These are phyloP conservation scores for Hirsutella minnesotensis DNA, from an alignment of 2,329 filamentous ascomycete genomes.

Conservation along the genomic window DNA sequence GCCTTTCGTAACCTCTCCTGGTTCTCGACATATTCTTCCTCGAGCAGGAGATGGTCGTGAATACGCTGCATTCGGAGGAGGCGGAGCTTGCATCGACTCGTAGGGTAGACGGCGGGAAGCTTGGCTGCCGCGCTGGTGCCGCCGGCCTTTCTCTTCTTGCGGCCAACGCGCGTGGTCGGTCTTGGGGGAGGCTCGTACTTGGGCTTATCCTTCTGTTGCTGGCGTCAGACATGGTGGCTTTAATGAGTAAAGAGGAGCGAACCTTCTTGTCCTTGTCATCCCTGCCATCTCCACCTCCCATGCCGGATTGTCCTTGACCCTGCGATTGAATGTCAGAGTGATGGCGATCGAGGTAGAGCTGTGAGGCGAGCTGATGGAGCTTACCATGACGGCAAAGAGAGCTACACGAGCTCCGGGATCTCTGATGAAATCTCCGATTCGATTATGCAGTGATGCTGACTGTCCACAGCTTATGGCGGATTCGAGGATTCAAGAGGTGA, in stretches of 20 bases:
- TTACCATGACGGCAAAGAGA: slow-evolving; percentile 14
- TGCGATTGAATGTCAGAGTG: slow-evolving; percentile 19
- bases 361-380: neutral
- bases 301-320: slow-evolving; percentile 81
- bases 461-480: slow-evolving; percentile 8
- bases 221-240: slow-evolving; percentile 9
- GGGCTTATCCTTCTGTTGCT: slow-evolving; percentile 86
- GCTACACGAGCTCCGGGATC: slow-evolving; percentile 15
- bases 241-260: slow-evolving; percentile 9
- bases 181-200: slow-evolving; percentile 98
- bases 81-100: slow-evolving; percentile 91
- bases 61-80: slow-evolving; percentile 97
- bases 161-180: slow-evolving; percentile 90
- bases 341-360: neutral
- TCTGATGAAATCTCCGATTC: slow-evolving; percentile 12
- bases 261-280: slow-evolving; percentile 95
- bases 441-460: too few species aligned
- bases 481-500: slow-evolving; percentile 10
- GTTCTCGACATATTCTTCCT: slow-evolving; percentile 98
- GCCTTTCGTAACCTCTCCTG: slow-evolving; percentile 91
- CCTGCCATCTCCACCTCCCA: slow-evolving; percentile 68
- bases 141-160: slow-evolving; percentile 95
- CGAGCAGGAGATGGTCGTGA: slow-evolving; percentile 90
- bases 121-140: slow-evolving; percentile 92
- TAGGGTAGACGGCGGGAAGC: slow-evolving; percentile 86